Evolutionary conservation across 2,329 filamentous ascomycete species (phyloP).

Genomic region (Colletotrichum graminicola): DNA sequence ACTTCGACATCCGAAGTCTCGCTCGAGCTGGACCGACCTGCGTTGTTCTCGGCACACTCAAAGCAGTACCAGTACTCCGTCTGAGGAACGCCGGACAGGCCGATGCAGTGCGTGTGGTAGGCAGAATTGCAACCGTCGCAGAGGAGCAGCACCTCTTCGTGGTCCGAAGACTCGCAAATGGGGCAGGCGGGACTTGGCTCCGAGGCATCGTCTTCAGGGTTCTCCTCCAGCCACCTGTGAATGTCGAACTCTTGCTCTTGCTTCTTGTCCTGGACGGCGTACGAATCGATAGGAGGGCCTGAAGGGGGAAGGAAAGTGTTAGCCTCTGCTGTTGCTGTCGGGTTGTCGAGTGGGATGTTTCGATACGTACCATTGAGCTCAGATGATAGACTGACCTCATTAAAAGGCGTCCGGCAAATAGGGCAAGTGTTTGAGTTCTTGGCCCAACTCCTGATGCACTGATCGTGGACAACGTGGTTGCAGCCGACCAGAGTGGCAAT

Average conservation of each 20-base stretch:
- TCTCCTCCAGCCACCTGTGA: constrained; percentile 78
- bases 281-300: constrained; percentile 70
- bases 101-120: constrained; percentile 93
- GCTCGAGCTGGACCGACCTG: constrained; percentile 18
- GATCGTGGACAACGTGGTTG: constrained; percentile 92
- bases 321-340: constrained; percentile 41
- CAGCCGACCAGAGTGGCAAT: constrained; percentile 79
- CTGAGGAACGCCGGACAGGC: constrained; percentile 79
- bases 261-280: constrained; percentile 82
- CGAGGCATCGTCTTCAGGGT: constrained; percentile 74
- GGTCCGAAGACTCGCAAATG: constrained; percentile 83
- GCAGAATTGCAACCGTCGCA: constrained; percentile 92
- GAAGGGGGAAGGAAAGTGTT: constrained; percentile 30
- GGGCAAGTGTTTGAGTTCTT: constrained; percentile 98
- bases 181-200: constrained; percentile 89
- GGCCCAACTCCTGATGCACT: constrained; percentile 93
- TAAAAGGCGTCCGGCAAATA: constrained; percentile 93
- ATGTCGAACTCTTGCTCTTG: constrained; percentile 92
- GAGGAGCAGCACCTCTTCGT: constrained; percentile 86
- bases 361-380: constrained; percentile 52
- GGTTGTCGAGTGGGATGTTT: constrained; percentile 6
- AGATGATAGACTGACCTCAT: constrained; percentile 87
- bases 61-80: constrained; percentile 89
- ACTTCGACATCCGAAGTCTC: constrained; percentile 26
- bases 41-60: constrained; percentile 73